These are phyloP conservation scores for Silene noctiflora DNA, from an alignment of 179 eudicot genomes.

Conservation along the genomic window DNA sequence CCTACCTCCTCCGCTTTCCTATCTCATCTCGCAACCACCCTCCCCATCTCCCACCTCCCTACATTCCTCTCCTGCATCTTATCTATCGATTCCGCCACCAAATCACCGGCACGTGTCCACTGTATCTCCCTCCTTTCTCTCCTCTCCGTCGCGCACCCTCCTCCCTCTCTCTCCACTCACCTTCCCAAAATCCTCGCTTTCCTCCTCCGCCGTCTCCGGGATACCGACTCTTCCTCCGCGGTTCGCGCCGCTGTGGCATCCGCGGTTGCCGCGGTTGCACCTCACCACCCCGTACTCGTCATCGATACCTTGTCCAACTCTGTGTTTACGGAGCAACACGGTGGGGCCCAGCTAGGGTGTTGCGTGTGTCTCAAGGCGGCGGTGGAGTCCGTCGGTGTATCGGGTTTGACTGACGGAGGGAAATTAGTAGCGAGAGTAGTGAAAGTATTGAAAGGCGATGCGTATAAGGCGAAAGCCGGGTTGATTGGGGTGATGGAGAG, in stretches of 20 bases:
- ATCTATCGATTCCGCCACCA: conserved; percentile 44
- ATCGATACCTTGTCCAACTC: conserved; percentile 41
- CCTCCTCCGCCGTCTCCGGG: conserved; percentile 50
- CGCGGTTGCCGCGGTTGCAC: conserved; percentile 39
- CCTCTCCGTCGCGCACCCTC: conserved; percentile 40
- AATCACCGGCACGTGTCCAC: conserved; percentile 55
- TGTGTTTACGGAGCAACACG: conserved; percentile 48
- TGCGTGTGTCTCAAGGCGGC: conserved; percentile 58
- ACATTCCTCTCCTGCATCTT: conserved; percentile 50
- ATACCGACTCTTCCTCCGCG: conserved; percentile 54
- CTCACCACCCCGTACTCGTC: conserved; percentile 22
- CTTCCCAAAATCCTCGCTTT: conserved; percentile 44
- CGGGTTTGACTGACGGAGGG: conserved; percentile 25
- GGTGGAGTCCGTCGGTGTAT: conserved; percentile 36
- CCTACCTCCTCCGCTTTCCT: conserved; percentile 49
- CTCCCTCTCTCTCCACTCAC: conserved; percentile 44
- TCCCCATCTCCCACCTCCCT: conserved; percentile 35
- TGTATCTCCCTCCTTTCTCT: conserved; percentile 42
- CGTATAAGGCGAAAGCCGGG: conserved; percentile 60
- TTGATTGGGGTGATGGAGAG: conserved; percentile 51
- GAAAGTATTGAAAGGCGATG: conserved; percentile 44
- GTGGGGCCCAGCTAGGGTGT: conserved; percentile 51
- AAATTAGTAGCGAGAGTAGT: conserved; percentile 45
- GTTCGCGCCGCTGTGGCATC: conserved; percentile 53
- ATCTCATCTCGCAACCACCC: conserved; percentile 40